A percentile compares a stretch with the other conserved stretches of the same genome.
phyloP scores from a whole-genome alignment of 192 early-diverging fungal species.

The Coemansia sp. region DNA sequence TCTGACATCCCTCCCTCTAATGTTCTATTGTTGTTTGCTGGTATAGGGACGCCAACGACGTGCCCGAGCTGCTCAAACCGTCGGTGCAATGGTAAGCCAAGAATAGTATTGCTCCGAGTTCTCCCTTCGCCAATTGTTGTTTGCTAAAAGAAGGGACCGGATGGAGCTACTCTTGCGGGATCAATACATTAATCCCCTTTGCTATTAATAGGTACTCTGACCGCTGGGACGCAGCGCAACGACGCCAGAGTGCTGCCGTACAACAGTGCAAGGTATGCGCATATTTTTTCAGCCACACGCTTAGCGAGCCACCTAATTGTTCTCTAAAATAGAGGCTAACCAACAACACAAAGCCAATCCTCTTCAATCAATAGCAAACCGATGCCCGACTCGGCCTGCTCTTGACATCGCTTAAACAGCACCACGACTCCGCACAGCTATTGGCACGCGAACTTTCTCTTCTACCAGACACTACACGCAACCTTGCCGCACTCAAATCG shows the following conservation, averaged over 20 bases:
- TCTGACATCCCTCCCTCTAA: conserved; percentile 8
- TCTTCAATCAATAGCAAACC: conserved; percentile 24
- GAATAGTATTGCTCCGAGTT: neutral
- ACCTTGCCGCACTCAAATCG: conserved; percentile 19
- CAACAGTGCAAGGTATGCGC: conserved; percentile 44
- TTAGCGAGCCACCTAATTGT: neutral
- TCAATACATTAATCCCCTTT: neutral
- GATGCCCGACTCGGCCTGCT: conserved; percentile 24
- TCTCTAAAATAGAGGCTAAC: neutral
- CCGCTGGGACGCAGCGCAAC: conserved; percentile 22
- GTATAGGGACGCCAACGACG: conserved; percentile 8
- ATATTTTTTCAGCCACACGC: neutral
- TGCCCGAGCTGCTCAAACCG: conserved; percentile 44
- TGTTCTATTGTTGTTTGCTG: neutral
- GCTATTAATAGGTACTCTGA: conserved; percentile 39
- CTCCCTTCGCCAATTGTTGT: conserved; percentile 1
- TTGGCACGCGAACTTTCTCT: conserved; percentile 26
- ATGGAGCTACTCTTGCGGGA: neutral
- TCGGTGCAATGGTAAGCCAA: conserved; percentile 37
- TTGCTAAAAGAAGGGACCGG: neutral
- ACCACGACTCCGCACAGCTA: conserved; percentile 21
- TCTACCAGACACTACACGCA: conserved; percentile 17
- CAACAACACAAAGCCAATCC: neutral
- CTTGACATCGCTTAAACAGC: conserved; percentile 11
- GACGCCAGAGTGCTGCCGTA: conserved; percentile 14